phyloP scores from a whole-genome alignment of 2,329 filamentous ascomycete genomes.

The Diaporthe humulicola region DNA sequence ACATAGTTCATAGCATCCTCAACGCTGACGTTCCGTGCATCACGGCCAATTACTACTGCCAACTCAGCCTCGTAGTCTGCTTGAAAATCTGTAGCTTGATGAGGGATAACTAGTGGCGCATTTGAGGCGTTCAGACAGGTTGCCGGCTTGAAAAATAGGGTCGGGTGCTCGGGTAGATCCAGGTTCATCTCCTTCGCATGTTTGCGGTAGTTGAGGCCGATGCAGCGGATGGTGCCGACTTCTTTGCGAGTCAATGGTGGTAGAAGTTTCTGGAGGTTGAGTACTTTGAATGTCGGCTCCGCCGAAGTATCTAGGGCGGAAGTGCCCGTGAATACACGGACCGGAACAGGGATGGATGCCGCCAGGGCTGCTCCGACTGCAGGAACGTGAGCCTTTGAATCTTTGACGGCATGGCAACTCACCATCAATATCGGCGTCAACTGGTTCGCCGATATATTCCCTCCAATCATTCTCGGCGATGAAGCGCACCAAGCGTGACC shows the following conservation, averaged over 20 bases:
- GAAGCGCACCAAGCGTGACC: slow-evolving; percentile 34
- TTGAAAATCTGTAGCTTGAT: slow-evolving; percentile 51
- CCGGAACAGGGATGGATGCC: slow-evolving; percentile 41
- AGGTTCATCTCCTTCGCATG: slow-evolving; percentile 55
- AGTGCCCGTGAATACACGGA: slow-evolving; percentile 38
- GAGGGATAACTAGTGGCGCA: slow-evolving; percentile 48
- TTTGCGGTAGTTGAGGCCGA: slow-evolving; percentile 60
- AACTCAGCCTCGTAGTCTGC: slow-evolving; percentile 70
- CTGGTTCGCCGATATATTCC: slow-evolving; percentile 32
- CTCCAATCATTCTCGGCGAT: slow-evolving; percentile 25
- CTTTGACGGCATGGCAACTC: neutral
- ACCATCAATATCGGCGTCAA: slow-evolving; percentile 1
- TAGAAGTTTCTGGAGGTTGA: slow-evolving; percentile 45
- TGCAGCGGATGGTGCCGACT: slow-evolving; percentile 57
- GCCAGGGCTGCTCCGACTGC: slow-evolving; percentile 30
- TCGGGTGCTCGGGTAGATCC: slow-evolving; percentile 51
- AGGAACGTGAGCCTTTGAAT: neutral
- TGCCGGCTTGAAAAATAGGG: slow-evolving; percentile 55
- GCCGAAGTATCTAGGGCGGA: slow-evolving; percentile 4
- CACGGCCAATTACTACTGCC: slow-evolving; percentile 66
- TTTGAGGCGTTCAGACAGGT: slow-evolving; percentile 51
- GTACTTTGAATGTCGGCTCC: neutral
- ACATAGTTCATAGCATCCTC: slow-evolving; percentile 62
- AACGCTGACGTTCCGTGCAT: slow-evolving; percentile 58
- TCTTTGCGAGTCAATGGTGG: slow-evolving; percentile 51